A percentile compares a stretch with the other conserved stretches of the same genome.
phyloP scores from a whole-genome alignment of 106 monocot genomes.

The Dendrobium officinale region DNA sequence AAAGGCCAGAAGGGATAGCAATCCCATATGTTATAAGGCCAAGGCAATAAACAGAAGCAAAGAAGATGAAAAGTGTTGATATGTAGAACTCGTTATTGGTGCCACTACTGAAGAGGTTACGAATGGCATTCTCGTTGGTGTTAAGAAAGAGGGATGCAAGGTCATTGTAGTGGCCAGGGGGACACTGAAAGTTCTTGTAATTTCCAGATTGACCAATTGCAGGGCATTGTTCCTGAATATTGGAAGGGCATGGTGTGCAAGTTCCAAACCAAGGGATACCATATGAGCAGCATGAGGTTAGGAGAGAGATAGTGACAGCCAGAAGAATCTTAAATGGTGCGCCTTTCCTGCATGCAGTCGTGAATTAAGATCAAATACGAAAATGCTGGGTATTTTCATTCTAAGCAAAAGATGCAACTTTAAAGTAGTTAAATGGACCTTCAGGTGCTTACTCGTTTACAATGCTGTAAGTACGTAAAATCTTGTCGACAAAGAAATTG shows the following conservation, averaged over 20 bases:
- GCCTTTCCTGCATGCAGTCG: slow-evolving; percentile 54
- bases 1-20: slow-evolving; percentile 92
- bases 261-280: slow-evolving; percentile 75
- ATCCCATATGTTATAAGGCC: slow-evolving; percentile 84
- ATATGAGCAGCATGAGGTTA: slow-evolving; percentile 80
- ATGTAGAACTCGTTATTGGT: slow-evolving; percentile 52
- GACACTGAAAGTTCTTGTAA: slow-evolving; percentile 83
- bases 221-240: slow-evolving; percentile 51
- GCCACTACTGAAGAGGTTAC: slow-evolving; percentile 65
- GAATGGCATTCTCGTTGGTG: slow-evolving; percentile 91
- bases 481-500: slow-evolving; percentile 72
- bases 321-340: slow-evolving; percentile 69
- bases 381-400: neutral
- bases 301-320: slow-evolving; percentile 49
- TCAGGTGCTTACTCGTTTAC: slow-evolving; percentile 67
- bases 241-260: slow-evolving; percentile 67
- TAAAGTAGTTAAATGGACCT: neutral
- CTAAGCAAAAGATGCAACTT: neutral
- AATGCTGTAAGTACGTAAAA: slow-evolving; percentile 75
- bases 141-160: slow-evolving; percentile 82
- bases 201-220: slow-evolving; percentile 68
- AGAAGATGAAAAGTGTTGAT: slow-evolving; percentile 59
- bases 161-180: slow-evolving; percentile 81
- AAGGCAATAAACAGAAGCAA: slow-evolving; percentile 51
- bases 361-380: neutral